These are phyloP conservation scores for Meripilus lineatus DNA, from an alignment of 1,284 basidiomycete species.

Conservation along the genomic window DNA sequence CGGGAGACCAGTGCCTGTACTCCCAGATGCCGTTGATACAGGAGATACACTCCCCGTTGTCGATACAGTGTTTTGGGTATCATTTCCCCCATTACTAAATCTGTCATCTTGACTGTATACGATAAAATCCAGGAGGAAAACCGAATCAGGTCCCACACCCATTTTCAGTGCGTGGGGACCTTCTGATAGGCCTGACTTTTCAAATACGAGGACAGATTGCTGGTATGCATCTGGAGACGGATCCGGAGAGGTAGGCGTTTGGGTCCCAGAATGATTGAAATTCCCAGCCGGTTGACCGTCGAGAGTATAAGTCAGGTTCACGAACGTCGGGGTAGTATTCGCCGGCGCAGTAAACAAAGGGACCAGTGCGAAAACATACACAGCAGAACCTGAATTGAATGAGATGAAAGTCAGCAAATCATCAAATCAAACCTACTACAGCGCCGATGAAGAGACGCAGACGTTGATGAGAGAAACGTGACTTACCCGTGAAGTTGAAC, in stretches of 20 bases:
- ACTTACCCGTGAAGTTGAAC: constrained; percentile 46
- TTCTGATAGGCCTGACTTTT: constrained; percentile 30
- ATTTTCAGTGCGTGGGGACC: constrained; percentile 39
- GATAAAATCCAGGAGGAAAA: constrained; percentile 46
- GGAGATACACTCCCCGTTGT: constrained; percentile 14
- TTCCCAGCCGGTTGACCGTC: constrained; percentile 23
- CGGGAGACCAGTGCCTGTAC: constrained; percentile 18
- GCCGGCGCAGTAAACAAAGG: constrained; percentile 24
- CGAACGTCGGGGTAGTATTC: constrained; percentile 27
- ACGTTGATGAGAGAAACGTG: background rate
- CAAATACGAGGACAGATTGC: constrained; percentile 32
- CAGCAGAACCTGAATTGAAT: constrained; percentile 23
- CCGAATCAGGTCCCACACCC: constrained; percentile 39
- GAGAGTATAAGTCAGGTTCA: constrained; percentile 31
- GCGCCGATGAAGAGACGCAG: background rate
- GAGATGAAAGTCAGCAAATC: background rate
- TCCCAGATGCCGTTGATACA: constrained; percentile 16
- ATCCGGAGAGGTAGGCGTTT: constrained; percentile 21
- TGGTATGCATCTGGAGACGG: constrained; percentile 13
- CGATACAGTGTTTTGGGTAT: constrained; percentile 11
- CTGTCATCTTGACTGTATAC: constrained; percentile 33
- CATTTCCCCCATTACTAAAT: constrained; percentile 9
- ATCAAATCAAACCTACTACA: no score
- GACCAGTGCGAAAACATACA: constrained; percentile 29
- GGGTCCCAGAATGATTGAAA: constrained; percentile 28